A percentile compares a stretch with the other conserved stretches of the same genome.
Conservation (phyloP, 2,329 filamentous ascomycete species). For the Geosmithia putterillii region DNA sequence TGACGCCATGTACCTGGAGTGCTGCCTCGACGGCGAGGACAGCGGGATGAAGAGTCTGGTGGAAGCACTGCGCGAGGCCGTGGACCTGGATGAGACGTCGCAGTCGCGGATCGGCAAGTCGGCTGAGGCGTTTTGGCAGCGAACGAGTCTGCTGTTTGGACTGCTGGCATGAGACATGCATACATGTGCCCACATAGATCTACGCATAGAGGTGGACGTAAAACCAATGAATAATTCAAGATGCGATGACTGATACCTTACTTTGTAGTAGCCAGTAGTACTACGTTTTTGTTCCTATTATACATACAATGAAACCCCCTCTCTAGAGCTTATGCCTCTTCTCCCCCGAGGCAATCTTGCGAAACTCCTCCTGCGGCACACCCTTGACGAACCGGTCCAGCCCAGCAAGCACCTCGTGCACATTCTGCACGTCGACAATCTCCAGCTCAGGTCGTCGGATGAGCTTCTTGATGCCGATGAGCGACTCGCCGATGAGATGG, state of each 20-base stretch:
- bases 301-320: background rate
- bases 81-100: constrained; percentile 33
- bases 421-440: constrained; percentile 62
- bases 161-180: constrained; percentile 38
- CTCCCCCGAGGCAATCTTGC: constrained; percentile 70
- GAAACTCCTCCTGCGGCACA: constrained; percentile 79
- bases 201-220: no score
- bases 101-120: constrained; percentile 45
- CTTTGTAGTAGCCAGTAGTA: no score
- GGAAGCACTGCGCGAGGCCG: constrained; percentile 28
- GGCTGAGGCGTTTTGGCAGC: constrained; percentile 70
- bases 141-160: constrained; percentile 71
- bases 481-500: constrained; percentile 67
- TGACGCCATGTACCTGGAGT: constrained; percentile 40
- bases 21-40: constrained; percentile 24
- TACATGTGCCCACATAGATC: background rate
- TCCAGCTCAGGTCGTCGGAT: constrained; percentile 65
- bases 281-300: background rate
- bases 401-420: constrained; percentile 75
- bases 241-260: no score
- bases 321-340: constrained; percentile 84
- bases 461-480: constrained; percentile 75
- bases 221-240: no score
- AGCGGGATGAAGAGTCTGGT: constrained; percentile 30
- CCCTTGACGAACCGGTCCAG: constrained; percentile 70